These are phyloP conservation scores for Xylogone sp. DNA, from an alignment of 2,329 filamentous ascomycete genomes.

Conservation along the genomic window DNA sequence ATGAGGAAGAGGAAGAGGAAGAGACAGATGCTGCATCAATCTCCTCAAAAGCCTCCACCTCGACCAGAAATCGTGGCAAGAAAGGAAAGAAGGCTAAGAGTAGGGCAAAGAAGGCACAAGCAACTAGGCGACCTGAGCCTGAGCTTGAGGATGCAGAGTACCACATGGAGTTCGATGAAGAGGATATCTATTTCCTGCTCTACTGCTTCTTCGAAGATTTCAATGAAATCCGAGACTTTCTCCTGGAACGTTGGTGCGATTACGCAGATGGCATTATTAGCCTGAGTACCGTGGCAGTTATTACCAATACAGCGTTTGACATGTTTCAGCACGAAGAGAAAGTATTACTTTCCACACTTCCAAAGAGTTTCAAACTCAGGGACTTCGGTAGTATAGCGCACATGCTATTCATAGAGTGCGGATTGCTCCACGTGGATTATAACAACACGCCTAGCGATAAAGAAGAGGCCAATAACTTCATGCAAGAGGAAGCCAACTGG, in stretches of 20 bases:
- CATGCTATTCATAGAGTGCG: constrained; percentile 23
- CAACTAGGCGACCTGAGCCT: not conserved
- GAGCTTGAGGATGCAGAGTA: not conserved
- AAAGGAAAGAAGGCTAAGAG: constrained; percentile 3
- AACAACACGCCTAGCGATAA: constrained; percentile 18
- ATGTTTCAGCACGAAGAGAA: constrained; percentile 27
- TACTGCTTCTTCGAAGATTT: constrained; percentile 33
- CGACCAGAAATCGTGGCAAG: constrained; percentile 1
- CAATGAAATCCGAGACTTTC: constrained; percentile 26
- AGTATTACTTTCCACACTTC: constrained; percentile 19
- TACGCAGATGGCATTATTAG: constrained; percentile 23
- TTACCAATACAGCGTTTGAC: constrained; percentile 30
- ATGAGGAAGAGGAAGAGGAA: constrained; percentile 1
- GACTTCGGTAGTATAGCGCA: constrained; percentile 23
- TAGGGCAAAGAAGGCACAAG: not conserved
- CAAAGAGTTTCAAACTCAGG: constrained; percentile 7
- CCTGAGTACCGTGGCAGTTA: constrained; percentile 22
- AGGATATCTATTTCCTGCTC: constrained; percentile 30
- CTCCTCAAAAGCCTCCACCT: not conserved
- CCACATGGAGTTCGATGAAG: constrained; percentile 12
- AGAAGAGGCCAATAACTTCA: constrained; percentile 13
- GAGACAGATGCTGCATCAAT: constrained; percentile 1
- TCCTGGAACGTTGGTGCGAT: constrained; percentile 29
- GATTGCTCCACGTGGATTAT: constrained; percentile 27
- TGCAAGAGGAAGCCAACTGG: constrained; percentile 27